phyloP scores from a whole-genome alignment of 208 protist genomes.

The Wallacemonas sp. region DNA sequence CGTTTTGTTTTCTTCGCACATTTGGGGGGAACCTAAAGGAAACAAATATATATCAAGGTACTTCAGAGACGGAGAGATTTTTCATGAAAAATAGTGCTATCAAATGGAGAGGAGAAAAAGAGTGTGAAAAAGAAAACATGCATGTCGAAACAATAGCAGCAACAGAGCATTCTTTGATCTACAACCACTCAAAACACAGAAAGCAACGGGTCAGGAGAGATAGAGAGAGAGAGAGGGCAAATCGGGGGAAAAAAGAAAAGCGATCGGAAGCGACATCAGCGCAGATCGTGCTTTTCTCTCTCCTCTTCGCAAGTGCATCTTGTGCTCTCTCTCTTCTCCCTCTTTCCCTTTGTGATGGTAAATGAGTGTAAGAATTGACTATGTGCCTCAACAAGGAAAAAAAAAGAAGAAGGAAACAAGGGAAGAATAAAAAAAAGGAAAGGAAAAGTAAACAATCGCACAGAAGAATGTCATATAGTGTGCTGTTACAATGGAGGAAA shows the following conservation, averaged over 20 bases:
- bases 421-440: neutral
- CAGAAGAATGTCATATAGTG: neutral
- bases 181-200: constrained; percentile 15
- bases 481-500: neutral
- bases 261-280: neutral
- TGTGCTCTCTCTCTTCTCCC: neutral
- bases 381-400: constrained; percentile 4
- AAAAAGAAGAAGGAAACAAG: constrained; percentile 14
- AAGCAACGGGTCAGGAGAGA: neutral
- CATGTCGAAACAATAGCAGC: neutral
- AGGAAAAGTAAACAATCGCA: neutral
- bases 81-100: too few relatives aligned
- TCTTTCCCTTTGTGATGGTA: too few relatives aligned
- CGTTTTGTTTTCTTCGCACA: too few relatives aligned
- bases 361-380: constrained; percentile 1
- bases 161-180: constrained; percentile 1
- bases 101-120: too few relatives aligned
- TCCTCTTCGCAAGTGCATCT: neutral
- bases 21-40: too few relatives aligned
- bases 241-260: constrained; percentile 3
- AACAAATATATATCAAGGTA: too few relatives aligned
- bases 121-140: constrained; percentile 4
- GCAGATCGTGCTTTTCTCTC: neutral
- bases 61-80: too few relatives aligned
- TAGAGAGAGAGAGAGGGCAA: neutral